Evolutionary conservation across 2,329 filamentous ascomycete species (phyloP).

Genomic region (Arthrobotrys megalospora): DNA sequence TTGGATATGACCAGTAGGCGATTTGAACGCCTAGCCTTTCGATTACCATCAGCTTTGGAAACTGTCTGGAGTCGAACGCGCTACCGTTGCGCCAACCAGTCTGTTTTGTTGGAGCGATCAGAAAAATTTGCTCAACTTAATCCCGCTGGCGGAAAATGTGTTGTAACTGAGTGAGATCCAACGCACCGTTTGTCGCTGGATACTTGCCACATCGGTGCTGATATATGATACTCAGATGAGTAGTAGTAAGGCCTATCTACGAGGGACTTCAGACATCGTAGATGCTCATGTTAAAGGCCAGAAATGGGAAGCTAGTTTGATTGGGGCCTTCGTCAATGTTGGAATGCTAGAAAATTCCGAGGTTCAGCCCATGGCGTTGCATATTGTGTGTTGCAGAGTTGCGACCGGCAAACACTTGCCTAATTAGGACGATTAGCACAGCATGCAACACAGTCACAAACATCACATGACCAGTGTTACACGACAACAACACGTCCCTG

Average conservation of each 20-base stretch:
- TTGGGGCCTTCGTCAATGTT: too few relatives aligned
- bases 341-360: too few relatives aligned
- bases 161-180: background rate
- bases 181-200: background rate
- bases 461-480: conserved; percentile 22
- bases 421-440: background rate
- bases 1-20: conserved; percentile 61
- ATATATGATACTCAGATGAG: background rate
- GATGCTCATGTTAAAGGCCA: too few relatives aligned
- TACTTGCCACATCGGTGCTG: background rate
- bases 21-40: conserved; percentile 64
- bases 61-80: conserved; percentile 63
- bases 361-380: too few relatives aligned
- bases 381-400: background rate
- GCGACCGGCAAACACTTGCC: background rate
- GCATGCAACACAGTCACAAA: background rate
- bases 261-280: too few relatives aligned
- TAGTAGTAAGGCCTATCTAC: too few relatives aligned
- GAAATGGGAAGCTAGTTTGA: too few relatives aligned
- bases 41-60: conserved; percentile 53
- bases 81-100: conserved; percentile 64
- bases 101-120: conserved; percentile 2
- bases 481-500: conserved; percentile 53
- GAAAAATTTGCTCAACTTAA: conserved; percentile 5
- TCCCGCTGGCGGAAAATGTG: background rate